phyloP scores from a whole-genome alignment of 2,329 filamentous ascomycete species.

The Aspergillus pseudoglaucus region DNA sequence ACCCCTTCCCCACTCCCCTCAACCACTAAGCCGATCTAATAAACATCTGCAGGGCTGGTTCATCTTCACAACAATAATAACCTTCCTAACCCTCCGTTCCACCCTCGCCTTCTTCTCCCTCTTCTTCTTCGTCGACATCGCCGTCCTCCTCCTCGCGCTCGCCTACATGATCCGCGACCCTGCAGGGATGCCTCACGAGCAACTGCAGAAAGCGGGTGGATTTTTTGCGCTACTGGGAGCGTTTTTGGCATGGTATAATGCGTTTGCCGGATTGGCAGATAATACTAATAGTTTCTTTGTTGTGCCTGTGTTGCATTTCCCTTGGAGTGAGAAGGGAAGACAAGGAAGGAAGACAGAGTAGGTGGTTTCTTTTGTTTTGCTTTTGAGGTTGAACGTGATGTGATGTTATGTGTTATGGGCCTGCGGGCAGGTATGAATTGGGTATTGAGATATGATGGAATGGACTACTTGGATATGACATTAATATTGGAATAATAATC shows the following conservation, averaged over 20 bases:
- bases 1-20: not conserved
- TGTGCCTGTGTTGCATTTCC: slow-evolving; percentile 19
- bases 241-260: slow-evolving; percentile 51
- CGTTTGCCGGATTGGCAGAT: slow-evolving; percentile 50
- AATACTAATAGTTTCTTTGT: slow-evolving; percentile 36
- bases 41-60: slow-evolving; percentile 54
- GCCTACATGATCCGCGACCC: slow-evolving; percentile 42
- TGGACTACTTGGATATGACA: too few relatives aligned
- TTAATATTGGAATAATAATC: too few relatives aligned
- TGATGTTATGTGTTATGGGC: too few relatives aligned
- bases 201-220: slow-evolving; percentile 40
- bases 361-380: too few relatives aligned
- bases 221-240: slow-evolving; percentile 48
- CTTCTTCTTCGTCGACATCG: slow-evolving; percentile 64
- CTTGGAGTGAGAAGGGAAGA: slow-evolving; percentile 11
- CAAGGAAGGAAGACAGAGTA: too few relatives aligned
- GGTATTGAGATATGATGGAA: too few relatives aligned
- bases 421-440: too few relatives aligned
- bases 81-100: slow-evolving; percentile 64
- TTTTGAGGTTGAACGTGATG: too few relatives aligned
- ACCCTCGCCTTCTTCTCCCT: slow-evolving; percentile 66
- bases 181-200: slow-evolving; percentile 7
- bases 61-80: slow-evolving; percentile 66
- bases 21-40: not conserved
- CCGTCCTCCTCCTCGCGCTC: slow-evolving; percentile 63